phyloP scores from a whole-genome alignment of 1,284 basidiomycete genomes.

The Cutaneotrichosporon daszewskae region DNA sequence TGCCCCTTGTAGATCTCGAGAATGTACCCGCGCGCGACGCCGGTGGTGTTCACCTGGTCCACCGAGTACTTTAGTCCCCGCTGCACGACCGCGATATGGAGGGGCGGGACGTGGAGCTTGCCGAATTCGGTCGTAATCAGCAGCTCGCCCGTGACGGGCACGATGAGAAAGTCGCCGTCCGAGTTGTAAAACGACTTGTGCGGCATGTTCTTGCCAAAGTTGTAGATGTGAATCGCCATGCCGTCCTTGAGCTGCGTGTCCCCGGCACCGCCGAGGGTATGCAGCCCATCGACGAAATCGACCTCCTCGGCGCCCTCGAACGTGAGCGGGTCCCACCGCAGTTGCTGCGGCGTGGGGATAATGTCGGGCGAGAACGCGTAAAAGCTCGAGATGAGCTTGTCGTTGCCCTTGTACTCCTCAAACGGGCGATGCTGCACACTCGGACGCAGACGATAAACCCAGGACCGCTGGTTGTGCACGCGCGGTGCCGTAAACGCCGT shows the following conservation, averaged over 20 bases:
- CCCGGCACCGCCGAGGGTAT: constrained; percentile 61
- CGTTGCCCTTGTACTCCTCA: constrained; percentile 9
- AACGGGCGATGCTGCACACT: constrained; percentile 56
- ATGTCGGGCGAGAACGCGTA: constrained; percentile 5
- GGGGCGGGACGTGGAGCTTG: constrained; percentile 60
- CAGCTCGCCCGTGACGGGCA: constrained; percentile 61
- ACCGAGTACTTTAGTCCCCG: constrained; percentile 64
- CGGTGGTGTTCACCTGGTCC: constrained; percentile 4
- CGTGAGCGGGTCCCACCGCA: constrained; percentile 59
- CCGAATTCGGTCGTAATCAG: constrained; percentile 67
- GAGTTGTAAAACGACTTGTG: constrained; percentile 61
- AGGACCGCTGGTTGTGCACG: constrained; percentile 51
- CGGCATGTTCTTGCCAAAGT: constrained; percentile 59
- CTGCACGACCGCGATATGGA: constrained; percentile 61
- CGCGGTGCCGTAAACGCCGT: constrained; percentile 59
- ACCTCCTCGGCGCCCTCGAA: constrained; percentile 47
- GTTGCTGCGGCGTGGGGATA: constrained; percentile 54
- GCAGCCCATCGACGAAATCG: constrained; percentile 60
- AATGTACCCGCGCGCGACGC: constrained; percentile 47
- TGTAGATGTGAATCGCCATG: constrained; percentile 60
- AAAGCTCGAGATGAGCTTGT: constrained; percentile 6
- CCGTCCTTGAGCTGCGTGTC: constrained; percentile 60
- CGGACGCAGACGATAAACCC: constrained; percentile 50
- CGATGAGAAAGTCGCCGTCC: constrained; percentile 63
- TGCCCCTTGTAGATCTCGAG: constrained; percentile 61